Evolutionary conservation across 495 filamentous ascomycete genomes (phyloP).

Genomic region (Hypoxylon perforatum): DNA sequence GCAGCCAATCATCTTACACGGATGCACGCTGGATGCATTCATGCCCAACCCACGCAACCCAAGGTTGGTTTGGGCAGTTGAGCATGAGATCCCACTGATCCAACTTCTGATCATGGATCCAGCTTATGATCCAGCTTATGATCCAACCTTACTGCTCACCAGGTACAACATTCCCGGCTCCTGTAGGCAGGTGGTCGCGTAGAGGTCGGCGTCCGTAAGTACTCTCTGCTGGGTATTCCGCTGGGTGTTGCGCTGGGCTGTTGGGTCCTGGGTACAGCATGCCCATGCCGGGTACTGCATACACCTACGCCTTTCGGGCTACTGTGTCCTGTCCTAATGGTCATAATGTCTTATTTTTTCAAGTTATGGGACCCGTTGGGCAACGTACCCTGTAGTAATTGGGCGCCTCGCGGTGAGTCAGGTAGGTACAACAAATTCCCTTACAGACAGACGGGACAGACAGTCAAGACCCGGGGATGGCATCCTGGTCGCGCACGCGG

Average conservation of each 20-base stretch:
- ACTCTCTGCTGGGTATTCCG: too few species aligned
- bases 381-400: slow-evolving; percentile 40
- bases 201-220: slow-evolving; percentile 4
- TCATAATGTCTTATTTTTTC: slow-evolving; percentile 5
- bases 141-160: slow-evolving; percentile 30
- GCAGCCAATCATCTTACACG: slow-evolving; percentile 40
- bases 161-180: slow-evolving; percentile 29
- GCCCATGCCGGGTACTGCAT: too few species aligned
- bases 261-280: too few species aligned
- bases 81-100: slow-evolving; percentile 35
- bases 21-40: slow-evolving; percentile 18
- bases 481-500: slow-evolving; percentile 42
- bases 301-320: slow-evolving; percentile 21
- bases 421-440: slow-evolving; percentile 40
- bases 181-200: slow-evolving; percentile 23
- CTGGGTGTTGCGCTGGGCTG: too few species aligned
- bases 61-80: slow-evolving; percentile 16
- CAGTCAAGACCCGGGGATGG: slow-evolving; percentile 29
- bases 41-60: slow-evolving; percentile 19
- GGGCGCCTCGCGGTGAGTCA: slow-evolving; percentile 45
- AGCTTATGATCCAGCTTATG: too few species aligned
- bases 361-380: slow-evolving; percentile 32
- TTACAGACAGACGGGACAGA: slow-evolving; percentile 13
- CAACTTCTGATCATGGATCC: background rate
- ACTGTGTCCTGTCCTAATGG: slow-evolving; percentile 15